phyloP scores from a whole-genome alignment of 1,139 yeast genomes.

The Hansenula lynferdii region DNA sequence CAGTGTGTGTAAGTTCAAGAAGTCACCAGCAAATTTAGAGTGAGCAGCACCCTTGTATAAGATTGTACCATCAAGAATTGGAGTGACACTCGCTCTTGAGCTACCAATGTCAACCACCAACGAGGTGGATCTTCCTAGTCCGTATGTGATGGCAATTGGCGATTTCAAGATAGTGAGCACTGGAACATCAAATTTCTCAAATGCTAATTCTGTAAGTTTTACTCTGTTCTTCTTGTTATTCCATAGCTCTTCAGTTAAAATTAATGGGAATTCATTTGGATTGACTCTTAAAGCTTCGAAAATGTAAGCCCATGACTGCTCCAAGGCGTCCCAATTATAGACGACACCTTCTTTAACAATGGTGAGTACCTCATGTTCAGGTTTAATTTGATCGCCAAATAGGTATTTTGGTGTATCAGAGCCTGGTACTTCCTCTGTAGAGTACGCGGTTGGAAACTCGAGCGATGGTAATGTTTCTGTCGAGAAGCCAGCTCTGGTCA shows the following conservation, averaged over 20 bases:
- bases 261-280: slow-evolving; percentile 54
- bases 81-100: slow-evolving; percentile 57
- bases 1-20: slow-evolving; percentile 47
- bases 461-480: slow-evolving; percentile 59
- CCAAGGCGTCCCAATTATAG: slow-evolving; percentile 60
- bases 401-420: slow-evolving; percentile 26
- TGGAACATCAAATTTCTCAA: slow-evolving; percentile 62
- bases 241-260: slow-evolving; percentile 64
- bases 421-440: slow-evolving; percentile 17
- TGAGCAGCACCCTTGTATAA: slow-evolving; percentile 55
- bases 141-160: slow-evolving; percentile 65
- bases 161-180: slow-evolving; percentile 63
- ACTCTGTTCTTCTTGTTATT: slow-evolving; percentile 47
- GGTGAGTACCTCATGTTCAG: slow-evolving; percentile 52
- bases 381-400: slow-evolving; percentile 48
- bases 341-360: slow-evolving; percentile 60
- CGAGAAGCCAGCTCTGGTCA: slow-evolving; percentile 69
- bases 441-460: slow-evolving; percentile 54
- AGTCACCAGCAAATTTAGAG: slow-evolving; percentile 68
- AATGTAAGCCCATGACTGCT: slow-evolving; percentile 55
- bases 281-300: slow-evolving; percentile 42
- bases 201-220: slow-evolving; percentile 55
- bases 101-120: slow-evolving; percentile 68
- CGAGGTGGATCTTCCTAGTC: slow-evolving; percentile 63
- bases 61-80: slow-evolving; percentile 66